Percentiles rank a stretch among this genome's conserved stretches.
phyloP scores from a whole-genome alignment of 805 yeast genomes.

The Candida germanica region DNA sequence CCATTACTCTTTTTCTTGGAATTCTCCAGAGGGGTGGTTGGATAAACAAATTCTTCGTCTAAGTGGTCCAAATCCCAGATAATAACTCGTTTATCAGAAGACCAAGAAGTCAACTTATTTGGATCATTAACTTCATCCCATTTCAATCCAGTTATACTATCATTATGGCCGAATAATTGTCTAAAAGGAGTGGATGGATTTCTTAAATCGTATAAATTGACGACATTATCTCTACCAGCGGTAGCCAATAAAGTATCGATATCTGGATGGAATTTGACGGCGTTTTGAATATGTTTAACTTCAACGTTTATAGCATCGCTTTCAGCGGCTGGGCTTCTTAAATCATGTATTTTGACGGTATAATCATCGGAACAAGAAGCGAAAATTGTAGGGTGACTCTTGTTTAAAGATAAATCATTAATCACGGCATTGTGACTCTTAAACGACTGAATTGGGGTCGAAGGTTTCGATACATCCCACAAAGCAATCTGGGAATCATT shows the following conservation, averaged over 20 bases:
- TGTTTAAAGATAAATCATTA: constrained; percentile 65
- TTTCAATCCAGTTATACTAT: constrained; percentile 42
- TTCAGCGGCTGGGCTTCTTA: constrained; percentile 33
- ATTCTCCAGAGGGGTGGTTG: constrained; percentile 29
- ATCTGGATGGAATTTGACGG: constrained; percentile 63
- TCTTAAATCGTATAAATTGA: constrained; percentile 73
- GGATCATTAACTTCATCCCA: constrained; percentile 50
- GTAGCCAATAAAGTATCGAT: constrained; percentile 60
- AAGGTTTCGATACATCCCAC: constrained; percentile 56
- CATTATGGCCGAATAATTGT: constrained; percentile 63
- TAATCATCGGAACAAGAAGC: constrained; percentile 74
- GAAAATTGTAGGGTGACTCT: constrained; percentile 34
- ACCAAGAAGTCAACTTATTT: constrained; percentile 53
- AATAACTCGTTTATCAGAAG: constrained; percentile 65
- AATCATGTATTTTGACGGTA: constrained; percentile 59
- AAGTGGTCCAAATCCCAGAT: constrained; percentile 70
- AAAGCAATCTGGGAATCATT: constrained; percentile 65
- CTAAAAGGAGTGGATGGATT: constrained; percentile 57
- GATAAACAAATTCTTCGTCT: constrained; percentile 49
- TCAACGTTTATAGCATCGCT: constrained; percentile 45
- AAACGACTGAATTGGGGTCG: constrained; percentile 48
- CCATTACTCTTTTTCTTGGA: constrained; percentile 45
- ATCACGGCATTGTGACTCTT: constrained; percentile 55
- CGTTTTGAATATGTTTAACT: constrained; percentile 58
- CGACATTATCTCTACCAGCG: constrained; percentile 74